phyloP scores from a whole-genome alignment of 2,329 filamentous ascomycete species.

The Zasmidium angulare region DNA sequence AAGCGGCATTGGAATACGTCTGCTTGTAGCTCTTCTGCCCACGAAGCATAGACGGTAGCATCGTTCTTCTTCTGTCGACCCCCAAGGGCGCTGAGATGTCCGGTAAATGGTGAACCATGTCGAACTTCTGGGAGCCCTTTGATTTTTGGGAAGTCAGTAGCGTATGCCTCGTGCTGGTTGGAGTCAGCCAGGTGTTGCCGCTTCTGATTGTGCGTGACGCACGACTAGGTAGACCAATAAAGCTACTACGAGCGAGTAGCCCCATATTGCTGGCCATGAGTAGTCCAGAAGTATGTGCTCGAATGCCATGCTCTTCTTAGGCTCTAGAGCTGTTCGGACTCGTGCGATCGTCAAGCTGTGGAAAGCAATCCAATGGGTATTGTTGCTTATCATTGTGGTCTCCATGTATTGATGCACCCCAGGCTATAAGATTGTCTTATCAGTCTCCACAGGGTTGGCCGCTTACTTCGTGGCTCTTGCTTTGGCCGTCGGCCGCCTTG shows the following conservation, averaged over 20 bases:
- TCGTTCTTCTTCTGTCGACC: slow-evolving; percentile 7
- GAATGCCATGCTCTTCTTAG: not conserved
- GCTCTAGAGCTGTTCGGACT: not conserved
- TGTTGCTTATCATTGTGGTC: not conserved
- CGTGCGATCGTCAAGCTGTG: too few species aligned
- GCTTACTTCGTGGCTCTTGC: not conserved
- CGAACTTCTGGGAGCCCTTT: slow-evolving; percentile 4
- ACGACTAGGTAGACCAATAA: not conserved
- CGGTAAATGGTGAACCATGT: slow-evolving; percentile 3
- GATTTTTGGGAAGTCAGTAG: slow-evolving; percentile 7
- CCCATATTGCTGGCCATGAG: not conserved
- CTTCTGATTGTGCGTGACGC: too few species aligned
- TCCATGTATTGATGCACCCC: not conserved
- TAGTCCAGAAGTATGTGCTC: not conserved
- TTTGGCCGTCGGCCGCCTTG: not conserved
- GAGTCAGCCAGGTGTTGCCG: too few species aligned
- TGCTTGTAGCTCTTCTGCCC: slow-evolving; percentile 2
- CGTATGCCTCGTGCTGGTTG: slow-evolving; percentile 5
- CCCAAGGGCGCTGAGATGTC: slow-evolving; percentile 2
- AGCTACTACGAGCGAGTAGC: not conserved
- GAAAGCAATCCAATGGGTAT: too few species aligned
- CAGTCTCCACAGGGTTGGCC: not conserved
- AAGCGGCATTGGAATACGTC: slow-evolving; percentile 10
- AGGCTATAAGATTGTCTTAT: not conserved
- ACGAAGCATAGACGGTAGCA: slow-evolving; percentile 3